Conservation (phyloP, 352 stramenopile genomes). For the Blastocystis sp. region DNA sequence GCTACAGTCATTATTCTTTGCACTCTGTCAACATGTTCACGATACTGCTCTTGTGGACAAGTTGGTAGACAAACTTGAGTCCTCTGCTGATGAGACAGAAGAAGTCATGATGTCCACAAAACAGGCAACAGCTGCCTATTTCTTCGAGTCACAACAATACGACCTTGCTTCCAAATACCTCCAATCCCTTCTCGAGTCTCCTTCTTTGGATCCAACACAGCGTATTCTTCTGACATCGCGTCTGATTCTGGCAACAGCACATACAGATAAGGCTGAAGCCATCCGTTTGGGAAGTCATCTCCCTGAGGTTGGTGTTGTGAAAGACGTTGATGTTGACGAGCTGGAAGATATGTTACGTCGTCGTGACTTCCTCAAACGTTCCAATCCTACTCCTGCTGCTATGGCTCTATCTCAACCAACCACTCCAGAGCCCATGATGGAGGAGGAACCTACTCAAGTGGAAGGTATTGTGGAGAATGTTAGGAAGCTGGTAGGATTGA, state of each 20-base stretch:
- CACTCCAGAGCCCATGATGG: not conserved
- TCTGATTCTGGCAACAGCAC: slow-evolving; percentile 7
- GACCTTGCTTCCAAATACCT: not conserved
- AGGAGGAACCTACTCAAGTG: not conserved
- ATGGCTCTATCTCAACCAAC: not conserved
- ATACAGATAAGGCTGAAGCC: not conserved
- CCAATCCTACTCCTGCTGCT: not conserved
- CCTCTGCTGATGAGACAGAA: not conserved
- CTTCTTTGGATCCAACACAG: not conserved
- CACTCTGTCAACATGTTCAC: slow-evolving; percentile 41
- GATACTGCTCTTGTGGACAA: slow-evolving; percentile 9
- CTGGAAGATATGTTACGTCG: slow-evolving; percentile 39
- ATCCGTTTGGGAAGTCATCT: not conserved
- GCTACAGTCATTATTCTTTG: slow-evolving; percentile 41
- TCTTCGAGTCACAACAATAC: slow-evolving; percentile 44
- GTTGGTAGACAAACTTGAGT: not conserved
- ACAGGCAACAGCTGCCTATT: slow-evolving; percentile 26
- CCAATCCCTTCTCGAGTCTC: slow-evolving; percentile 1
- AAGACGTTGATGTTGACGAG: slow-evolving; percentile 40
- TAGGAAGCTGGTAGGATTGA: slow-evolving; percentile 7
- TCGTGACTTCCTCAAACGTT: slow-evolving; percentile 38
- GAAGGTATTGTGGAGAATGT: slow-evolving; percentile 5
- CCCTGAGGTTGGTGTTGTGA: slow-evolving; percentile 3
- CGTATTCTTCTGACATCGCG: not conserved
- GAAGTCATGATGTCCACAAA: not conserved